Base-by-base conservation (phyloP, 768 basidiomycete species). In the Lepiota brunneoincarnata region DNA sequence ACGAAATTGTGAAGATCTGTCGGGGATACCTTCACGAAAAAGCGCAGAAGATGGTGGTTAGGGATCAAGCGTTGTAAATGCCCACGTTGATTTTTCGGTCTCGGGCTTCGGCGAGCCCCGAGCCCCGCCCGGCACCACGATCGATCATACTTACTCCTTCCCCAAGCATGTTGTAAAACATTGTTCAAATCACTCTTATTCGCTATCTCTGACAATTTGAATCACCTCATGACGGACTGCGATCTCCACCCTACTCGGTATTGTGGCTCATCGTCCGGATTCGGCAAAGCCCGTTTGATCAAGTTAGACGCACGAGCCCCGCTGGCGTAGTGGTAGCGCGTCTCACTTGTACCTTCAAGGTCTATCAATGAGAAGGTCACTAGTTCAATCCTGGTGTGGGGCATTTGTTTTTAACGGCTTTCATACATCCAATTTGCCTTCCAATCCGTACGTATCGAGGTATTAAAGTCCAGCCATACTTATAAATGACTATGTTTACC, bases 1-100 rank as follows among this genome's bases (percentile, higher is more conserved):
- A 75, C 74, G 81, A 75, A 84, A 86, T 86, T 61, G 82, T 86
- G 83, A 75, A 80, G 73, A 70, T 64, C 45, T 59, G 52, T 37
- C 56, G 61, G 59, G 59, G 62, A 59, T 55, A 64, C 54, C 58
- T 61, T 64, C 56, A 63, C 42, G 46, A 58, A 65, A 54, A n/a
- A 31, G 31, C 47, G 50, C 47, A 14, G 44, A 41, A 50, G 51
- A 54, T 45, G 48, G 52, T 48, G 49, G 50, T 54, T 40, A 38
- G 12, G 45, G 48, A 45, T 35, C 53, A 54, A 54, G 45, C 48
- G 47, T 41, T 15, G 46, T n/a, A 54, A 36, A 41, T 41, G 45
- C 37, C 53, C 53, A 54, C 53, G 53, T 54, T 54, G 53, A 54
- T 39, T 39, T 46, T 40, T 54, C 52, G 52, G 52, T 31, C 43